Evolutionary conservation across 768 basidiomycete species (phyloP), one percentile per base, ranked within the genome.

Genomic region (Clavulina sp.): DNA sequence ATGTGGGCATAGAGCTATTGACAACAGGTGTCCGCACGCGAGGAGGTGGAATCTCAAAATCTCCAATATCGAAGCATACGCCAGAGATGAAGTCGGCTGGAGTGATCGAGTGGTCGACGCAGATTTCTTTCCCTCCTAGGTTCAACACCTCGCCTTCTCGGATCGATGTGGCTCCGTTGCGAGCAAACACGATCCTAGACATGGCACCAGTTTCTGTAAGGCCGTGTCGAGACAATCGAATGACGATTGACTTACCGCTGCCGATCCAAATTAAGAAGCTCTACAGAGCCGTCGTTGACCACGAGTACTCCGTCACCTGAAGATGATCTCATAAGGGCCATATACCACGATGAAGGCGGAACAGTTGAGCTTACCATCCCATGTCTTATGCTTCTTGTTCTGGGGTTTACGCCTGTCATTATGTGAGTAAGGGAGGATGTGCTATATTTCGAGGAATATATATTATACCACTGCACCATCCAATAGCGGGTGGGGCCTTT

Each of bases 351-450:
- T 30, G 29, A 30, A 7, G 26, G 16, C 48, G 7, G 9, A 6
- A 7, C n/a, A n/a, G n/a, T n/a, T 49, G 26, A 9, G 32, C 48
- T 60, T 59, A 18, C 80, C 85, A 52, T 89, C 86, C 87, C 89
- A 91, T 0, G 79, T 83, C 60, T 84, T 83, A 58, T 86, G 75
- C 64, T 89, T 89, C 68, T 72, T 84, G 34, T 70, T 68, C 59
- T 79, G 75, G 41, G 72, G 74, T 58, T 80, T 83, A 33, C 86
- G 73, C 84, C 86, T 85, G 33, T 6, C 0, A 26, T 32, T 18
- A 1, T 32, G 3, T 3, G 47, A 19, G 36, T 34, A 48, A 23
- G 18, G 32, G 3, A 21, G 40, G 26, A 7, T 28, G 32, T 29
- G 21, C 26, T 9, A 43, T 6, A 40, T 3, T 21, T 33, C 16